Percentiles rank a stretch among this genome's conserved stretches.
Conservation (phyloP, 345 rosid species). For the Turnera subulata region DNA sequence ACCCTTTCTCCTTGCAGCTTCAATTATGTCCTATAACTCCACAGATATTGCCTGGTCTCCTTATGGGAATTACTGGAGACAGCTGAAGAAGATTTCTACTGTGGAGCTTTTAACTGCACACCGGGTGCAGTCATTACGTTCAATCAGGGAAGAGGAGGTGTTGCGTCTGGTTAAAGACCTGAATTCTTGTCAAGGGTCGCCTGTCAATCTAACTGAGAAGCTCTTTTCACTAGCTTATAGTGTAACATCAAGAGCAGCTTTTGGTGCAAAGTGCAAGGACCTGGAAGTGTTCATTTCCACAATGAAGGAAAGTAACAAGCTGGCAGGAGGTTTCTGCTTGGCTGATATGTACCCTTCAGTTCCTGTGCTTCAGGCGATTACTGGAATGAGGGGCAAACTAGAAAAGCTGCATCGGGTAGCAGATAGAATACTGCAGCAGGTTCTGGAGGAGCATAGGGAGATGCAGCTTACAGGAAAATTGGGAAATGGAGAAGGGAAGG, state of each 20-base stretch:
- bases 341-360: slow-evolving; percentile 3
- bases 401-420: neutral
- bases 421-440: neutral
- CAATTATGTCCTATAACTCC: neutral
- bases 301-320: neutral
- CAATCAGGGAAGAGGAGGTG: slow-evolving; percentile 13
- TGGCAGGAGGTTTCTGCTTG: neutral
- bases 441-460: neutral
- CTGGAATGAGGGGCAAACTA: neutral
- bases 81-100: neutral
- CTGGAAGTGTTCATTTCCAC: neutral
- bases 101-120: neutral
- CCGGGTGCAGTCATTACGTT: neutral
- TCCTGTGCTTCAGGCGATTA: neutral
- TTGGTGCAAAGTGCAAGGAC: neutral
- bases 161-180: neutral
- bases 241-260: neutral
- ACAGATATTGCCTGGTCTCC: neutral
- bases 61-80: neutral
- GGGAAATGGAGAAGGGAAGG: neutral
- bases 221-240: neutral
- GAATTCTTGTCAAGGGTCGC: neutral
- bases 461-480: neutral
- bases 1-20: neutral
- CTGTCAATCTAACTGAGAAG: neutral